Evolutionary conservation across 768 basidiomycete species (phyloP), one percentile per base, ranked within the genome.

Genomic region (Phylloporus rhodoxanthus): DNA sequence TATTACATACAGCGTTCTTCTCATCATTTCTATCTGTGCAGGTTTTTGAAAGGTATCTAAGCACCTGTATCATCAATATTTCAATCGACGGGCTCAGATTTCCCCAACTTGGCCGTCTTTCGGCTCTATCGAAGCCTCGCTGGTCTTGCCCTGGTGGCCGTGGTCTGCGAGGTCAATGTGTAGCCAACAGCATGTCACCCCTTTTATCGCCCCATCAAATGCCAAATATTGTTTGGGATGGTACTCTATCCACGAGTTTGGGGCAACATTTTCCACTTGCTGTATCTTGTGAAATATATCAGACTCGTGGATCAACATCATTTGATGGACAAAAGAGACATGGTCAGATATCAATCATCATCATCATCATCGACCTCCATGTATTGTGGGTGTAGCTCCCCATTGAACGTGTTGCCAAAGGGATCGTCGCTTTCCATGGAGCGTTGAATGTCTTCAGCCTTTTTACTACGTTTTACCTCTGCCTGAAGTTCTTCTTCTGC

Each of bases 401-500:
- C 71, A 9, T 61, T 56, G 23, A 85, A 53, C 49, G 77, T 72
- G 34, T 74, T 77, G 21, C 85, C 85, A 62, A 91, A 91, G 1
- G 85, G 89, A 72, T 91, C 86, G 2, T 71, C 74, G 19, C 75
- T 73, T 43, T 74, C 74, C 58, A 75, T 66, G 2, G 69, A 68
- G 50, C 70, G 73, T 39, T 73, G 70, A 9, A 70, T 60, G 26
- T 79, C 74, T 21, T 68, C 69, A 14, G 78, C 82, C 60, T 85
- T 87, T 58, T 76, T 78, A 38, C 66, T 76, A 48, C 89, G 73
- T 65, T 87, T 91, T 52, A 78, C 79, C 53, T 80, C 80, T 2
- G 82, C 84, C 59, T 76, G 78, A 47, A 72, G 78, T 58, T 89
- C 87, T 49, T 83, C 81, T 57, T 82, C 84, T n/a, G 75, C 80